Evolutionary conservation across 192 early-diverging fungal species (phyloP).

Genomic region (Oehlia diaphana): DNA sequence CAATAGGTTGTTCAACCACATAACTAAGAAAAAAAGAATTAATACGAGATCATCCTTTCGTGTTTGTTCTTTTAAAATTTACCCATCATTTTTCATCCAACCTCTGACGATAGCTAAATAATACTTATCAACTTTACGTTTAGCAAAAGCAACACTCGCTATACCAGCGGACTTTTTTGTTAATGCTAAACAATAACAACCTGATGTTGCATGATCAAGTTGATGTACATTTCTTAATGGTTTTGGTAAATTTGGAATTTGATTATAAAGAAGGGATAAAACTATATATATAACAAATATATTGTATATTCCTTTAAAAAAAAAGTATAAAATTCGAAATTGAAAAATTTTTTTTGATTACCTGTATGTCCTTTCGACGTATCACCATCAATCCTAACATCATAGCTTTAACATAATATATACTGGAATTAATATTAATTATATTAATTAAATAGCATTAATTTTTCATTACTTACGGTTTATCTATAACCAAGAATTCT

Average conservation of each 20-base stretch:
- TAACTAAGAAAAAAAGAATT: conserved; percentile 19
- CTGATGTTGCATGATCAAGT: conserved; percentile 45
- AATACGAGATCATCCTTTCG: not conserved
- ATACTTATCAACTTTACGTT: conserved; percentile 35
- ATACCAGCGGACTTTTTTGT: conserved; percentile 34
- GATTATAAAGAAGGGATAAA: conserved; percentile 28
- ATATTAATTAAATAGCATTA: not conserved
- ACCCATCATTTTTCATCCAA: conserved; percentile 35
- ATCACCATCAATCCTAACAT: conserved; percentile 26
- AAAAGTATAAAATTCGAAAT: not conserved
- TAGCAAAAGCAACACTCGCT: conserved; percentile 33
- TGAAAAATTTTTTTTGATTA: not conserved
- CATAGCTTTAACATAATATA: conserved; percentile 12
- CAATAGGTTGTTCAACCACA: conserved; percentile 38
- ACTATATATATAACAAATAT: not conserved
- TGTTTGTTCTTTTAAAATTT: not conserved
- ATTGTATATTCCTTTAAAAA: not conserved
- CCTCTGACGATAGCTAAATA: conserved; percentile 42
- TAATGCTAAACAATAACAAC: conserved; percentile 38
- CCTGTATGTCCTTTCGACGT: not conserved
- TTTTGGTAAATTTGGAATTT: conserved; percentile 31
- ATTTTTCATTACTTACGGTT: conserved; percentile 38
- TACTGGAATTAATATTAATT: not conserved
- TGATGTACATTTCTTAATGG: conserved; percentile 43
- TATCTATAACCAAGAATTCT: conserved; percentile 40